Conservation (phyloP, 768 basidiomycete genomes). For the Boletus rex-veris region DNA sequence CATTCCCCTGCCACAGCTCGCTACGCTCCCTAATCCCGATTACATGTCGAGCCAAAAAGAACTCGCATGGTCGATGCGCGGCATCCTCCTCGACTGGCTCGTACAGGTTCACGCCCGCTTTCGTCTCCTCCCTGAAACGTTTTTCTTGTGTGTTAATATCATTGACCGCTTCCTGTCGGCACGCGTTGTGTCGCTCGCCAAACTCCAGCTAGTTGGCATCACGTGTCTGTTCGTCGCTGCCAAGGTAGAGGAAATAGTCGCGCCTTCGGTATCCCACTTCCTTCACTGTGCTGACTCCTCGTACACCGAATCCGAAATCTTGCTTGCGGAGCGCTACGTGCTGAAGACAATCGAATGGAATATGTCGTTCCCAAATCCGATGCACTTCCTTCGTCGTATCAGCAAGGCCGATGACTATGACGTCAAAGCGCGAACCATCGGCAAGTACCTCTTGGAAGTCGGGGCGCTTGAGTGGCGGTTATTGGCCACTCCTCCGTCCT, state of each 20-base stretch:
- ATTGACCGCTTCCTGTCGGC: slow-evolving; percentile 68
- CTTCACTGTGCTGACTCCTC: slow-evolving; percentile 74
- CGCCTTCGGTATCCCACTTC: slow-evolving; percentile 81
- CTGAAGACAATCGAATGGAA: slow-evolving; percentile 85
- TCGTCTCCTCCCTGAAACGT: slow-evolving; percentile 82
- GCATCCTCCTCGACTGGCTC: slow-evolving; percentile 89
- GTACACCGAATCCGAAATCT: slow-evolving; percentile 75
- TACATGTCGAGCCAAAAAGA: slow-evolving; percentile 86
- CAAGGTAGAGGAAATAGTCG: slow-evolving; percentile 91
- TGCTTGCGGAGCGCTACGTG: slow-evolving; percentile 86
- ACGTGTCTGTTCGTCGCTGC: slow-evolving; percentile 84
- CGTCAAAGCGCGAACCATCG: slow-evolving; percentile 78
- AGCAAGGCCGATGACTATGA: slow-evolving; percentile 95
- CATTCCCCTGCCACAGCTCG: slow-evolving; percentile 43
- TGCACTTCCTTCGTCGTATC: slow-evolving; percentile 83
- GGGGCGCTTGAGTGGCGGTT: slow-evolving; percentile 78
- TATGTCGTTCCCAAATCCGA: slow-evolving; percentile 80
- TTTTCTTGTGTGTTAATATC: slow-evolving; percentile 87
- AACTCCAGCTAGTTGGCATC: slow-evolving; percentile 89
- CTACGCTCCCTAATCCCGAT: slow-evolving; percentile 75
- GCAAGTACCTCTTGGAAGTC: slow-evolving; percentile 90
- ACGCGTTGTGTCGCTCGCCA: slow-evolving; percentile 56
- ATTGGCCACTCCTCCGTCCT: slow-evolving; percentile 67
- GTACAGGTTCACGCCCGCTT: slow-evolving; percentile 88
- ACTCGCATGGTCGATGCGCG: slow-evolving; percentile 86